phyloP scores from a whole-genome alignment of 345 rosid species.

The Eutrema japonicum region DNA sequence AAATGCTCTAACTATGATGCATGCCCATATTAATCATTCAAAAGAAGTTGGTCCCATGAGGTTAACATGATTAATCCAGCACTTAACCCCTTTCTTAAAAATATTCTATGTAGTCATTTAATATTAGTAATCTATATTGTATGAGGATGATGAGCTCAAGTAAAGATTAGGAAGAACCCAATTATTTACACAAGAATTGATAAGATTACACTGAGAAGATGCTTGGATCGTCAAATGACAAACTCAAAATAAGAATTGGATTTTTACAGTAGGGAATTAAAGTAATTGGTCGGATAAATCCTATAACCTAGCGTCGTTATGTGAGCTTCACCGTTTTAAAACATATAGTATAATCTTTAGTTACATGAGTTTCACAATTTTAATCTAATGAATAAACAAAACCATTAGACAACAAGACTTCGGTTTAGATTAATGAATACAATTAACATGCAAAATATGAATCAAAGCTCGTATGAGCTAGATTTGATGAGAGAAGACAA shows the following conservation, averaged over 20 bases:
- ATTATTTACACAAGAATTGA: background rate
- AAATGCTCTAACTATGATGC: slow-evolving; percentile 45
- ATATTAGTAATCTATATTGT: slow-evolving; percentile 12
- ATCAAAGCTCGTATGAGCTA: background rate
- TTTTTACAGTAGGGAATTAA: background rate
- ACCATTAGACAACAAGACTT: background rate
- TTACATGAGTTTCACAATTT: slow-evolving; percentile 5
- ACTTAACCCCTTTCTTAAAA: slow-evolving; percentile 40
- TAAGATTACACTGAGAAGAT: slow-evolving; percentile 1
- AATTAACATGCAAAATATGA: slow-evolving; percentile 27
- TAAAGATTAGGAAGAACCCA: background rate
- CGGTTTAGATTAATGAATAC: slow-evolving; percentile 14
- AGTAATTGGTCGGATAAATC: background rate
- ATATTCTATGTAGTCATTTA: slow-evolving; percentile 1
- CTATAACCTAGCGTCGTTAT: background rate
- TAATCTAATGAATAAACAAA: background rate
- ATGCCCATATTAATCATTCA: slow-evolving; percentile 41
- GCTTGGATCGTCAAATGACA: background rate
- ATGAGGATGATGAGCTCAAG: slow-evolving; percentile 9
- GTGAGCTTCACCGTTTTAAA: slow-evolving; percentile 7
- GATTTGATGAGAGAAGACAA: slow-evolving; percentile 34
- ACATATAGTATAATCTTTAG: too few species aligned
- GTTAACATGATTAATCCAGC: slow-evolving; percentile 48
- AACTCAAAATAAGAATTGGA: background rate
- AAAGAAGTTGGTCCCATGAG: slow-evolving; percentile 44